Conservation (phyloP, 2,329 filamentous ascomycete genomes). For the Emericellopsis cladophorae region DNA sequence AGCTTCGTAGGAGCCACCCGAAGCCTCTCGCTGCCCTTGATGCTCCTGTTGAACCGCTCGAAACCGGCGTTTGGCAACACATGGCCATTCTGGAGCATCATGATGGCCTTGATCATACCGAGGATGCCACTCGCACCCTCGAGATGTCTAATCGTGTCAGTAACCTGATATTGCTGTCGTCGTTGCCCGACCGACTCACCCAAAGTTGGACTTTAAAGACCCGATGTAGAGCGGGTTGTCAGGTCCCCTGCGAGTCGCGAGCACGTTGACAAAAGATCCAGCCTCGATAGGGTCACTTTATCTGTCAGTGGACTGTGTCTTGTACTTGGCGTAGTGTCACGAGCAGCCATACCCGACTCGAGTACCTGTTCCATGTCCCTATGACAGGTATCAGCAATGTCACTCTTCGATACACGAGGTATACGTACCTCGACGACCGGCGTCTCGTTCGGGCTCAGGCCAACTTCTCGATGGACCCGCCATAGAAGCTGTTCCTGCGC, state of each 20-base stretch:
- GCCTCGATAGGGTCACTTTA: constrained; percentile 27
- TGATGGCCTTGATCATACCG: constrained; percentile 36
- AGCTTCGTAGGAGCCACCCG: constrained; percentile 23
- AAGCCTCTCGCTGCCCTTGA: neutral
- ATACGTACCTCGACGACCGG: constrained; percentile 24
- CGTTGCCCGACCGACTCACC: constrained; percentile 4
- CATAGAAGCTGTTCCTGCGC: constrained; percentile 28
- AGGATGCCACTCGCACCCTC: constrained; percentile 13
- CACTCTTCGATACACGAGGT: too few relatives aligned
- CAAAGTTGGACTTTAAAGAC: constrained; percentile 9
- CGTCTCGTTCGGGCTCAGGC: constrained; percentile 19
- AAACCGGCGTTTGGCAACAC: constrained; percentile 8
- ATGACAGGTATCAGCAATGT: too few relatives aligned
- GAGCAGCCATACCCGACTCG: constrained; percentile 34
- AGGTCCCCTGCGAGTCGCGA: neutral
- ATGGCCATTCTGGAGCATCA: constrained; percentile 30
- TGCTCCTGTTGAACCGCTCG: constrained; percentile 1
- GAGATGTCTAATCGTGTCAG: constrained; percentile 10
- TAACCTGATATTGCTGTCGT: neutral
- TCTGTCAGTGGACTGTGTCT: constrained; percentile 21
- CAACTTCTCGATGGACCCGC: constrained; percentile 22
- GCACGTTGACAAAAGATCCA: constrained; percentile 15
- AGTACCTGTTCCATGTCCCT: constrained; percentile 39
- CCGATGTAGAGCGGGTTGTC: neutral
- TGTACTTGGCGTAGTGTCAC: too few relatives aligned